A percentile compares a stretch with the other conserved stretches of the same genome.
phyloP scores from a whole-genome alignment of 2,329 filamentous ascomycete species.

The Alternaria ventricosa region DNA sequence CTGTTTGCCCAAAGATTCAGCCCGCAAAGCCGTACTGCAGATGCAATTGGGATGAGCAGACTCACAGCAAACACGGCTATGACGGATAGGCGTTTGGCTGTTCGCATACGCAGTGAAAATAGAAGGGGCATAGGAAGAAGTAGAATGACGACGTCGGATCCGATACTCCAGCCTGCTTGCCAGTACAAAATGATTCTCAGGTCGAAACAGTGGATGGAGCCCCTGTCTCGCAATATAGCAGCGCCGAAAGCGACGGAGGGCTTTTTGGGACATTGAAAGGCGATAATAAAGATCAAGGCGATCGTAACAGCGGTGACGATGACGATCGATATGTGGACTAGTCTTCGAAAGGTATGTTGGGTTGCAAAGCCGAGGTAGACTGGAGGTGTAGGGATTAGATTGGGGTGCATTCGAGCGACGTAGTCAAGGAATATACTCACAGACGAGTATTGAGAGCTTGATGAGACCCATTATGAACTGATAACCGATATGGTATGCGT shows the following conservation, averaged over 20 bases:
- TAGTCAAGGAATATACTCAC: not conserved
- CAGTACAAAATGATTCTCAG: constrained; percentile 22
- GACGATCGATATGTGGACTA: constrained; percentile 22
- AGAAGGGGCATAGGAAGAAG: constrained; percentile 33
- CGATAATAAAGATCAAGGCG: constrained; percentile 24
- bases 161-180: constrained; percentile 33
- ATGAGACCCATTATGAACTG: constrained; percentile 28
- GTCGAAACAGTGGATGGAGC: constrained; percentile 21
- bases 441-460: constrained; percentile 35
- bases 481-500: constrained; percentile 37
- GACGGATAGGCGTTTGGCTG: constrained; percentile 26
- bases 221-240: constrained; percentile 17
- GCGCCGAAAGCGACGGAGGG: constrained; percentile 19
- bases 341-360: constrained; percentile 23
- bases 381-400: not conserved
- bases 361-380: constrained; percentile 36
- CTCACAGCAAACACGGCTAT: constrained; percentile 33
- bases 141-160: constrained; percentile 30
- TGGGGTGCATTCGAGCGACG: not conserved
- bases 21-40: constrained; percentile 24
- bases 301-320: constrained; percentile 19
- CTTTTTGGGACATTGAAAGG: constrained; percentile 29
- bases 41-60: constrained; percentile 29
- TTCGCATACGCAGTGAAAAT: constrained; percentile 30
- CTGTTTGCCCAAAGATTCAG: constrained; percentile 25